Percentiles rank a stretch among this genome's conserved stretches.
Evolutionary conservation across 306 rosid genomes (phyloP).

Genomic region (Lotus japonicus): DNA sequence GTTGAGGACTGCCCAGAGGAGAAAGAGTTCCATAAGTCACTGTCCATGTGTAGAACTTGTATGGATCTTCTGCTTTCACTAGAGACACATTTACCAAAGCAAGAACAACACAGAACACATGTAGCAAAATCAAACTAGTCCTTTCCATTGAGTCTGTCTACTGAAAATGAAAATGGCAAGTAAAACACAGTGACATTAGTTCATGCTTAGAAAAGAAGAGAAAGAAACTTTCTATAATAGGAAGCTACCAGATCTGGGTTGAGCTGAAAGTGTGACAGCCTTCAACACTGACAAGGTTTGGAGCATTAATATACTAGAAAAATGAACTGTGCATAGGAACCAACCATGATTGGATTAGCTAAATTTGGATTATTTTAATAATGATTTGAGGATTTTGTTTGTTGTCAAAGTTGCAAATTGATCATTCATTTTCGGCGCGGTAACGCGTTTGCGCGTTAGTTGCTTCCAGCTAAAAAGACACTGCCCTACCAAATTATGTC

Average conservation of each 20-base stretch:
- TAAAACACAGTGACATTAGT: background rate
- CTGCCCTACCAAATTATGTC: background rate
- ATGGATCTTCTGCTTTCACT: conserved; percentile 77
- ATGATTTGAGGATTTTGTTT: background rate
- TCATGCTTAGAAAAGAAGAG: background rate
- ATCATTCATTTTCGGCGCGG: conserved; percentile 21
- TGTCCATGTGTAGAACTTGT: conserved; percentile 73
- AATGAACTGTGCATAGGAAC: background rate
- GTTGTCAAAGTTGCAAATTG: background rate
- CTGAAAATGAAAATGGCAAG: conserved; percentile 31
- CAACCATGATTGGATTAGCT: conserved; percentile 1
- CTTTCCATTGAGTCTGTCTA: conserved; percentile 42
- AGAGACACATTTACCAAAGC: conserved; percentile 34
- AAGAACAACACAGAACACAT: conserved; percentile 34
- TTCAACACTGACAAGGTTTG: conserved; percentile 1
- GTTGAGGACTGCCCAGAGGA: conserved; percentile 80
- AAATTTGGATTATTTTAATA: background rate
- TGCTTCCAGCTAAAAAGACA: conserved; percentile 24
- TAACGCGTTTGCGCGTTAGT: conserved; percentile 46
- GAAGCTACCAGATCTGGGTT: conserved; percentile 26
- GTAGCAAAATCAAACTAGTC: conserved; percentile 33
- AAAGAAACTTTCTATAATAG: background rate
- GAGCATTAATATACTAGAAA: background rate
- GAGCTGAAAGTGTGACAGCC: background rate
- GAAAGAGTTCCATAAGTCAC: conserved; percentile 82